Percentiles rank a stretch among this genome's conserved stretches.
phyloP scores from a whole-genome alignment of 768 basidiomycete species.

The Phylloporus sp. region DNA sequence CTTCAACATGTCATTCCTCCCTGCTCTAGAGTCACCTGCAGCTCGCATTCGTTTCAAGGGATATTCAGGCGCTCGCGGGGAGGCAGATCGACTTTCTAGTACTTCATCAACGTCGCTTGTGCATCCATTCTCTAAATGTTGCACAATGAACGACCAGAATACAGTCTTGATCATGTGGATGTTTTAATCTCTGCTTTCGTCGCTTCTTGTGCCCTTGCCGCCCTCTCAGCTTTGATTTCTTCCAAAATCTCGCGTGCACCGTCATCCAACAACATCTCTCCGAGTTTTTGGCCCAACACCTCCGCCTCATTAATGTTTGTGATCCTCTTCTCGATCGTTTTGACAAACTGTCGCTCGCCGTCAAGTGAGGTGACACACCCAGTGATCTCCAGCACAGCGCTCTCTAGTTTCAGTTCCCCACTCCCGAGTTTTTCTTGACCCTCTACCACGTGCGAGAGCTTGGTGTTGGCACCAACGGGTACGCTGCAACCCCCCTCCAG shows the following conservation, averaged over 20 bases:
- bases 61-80: slow-evolving; percentile 66
- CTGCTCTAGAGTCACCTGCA: slow-evolving; percentile 72
- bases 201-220: slow-evolving; percentile 42
- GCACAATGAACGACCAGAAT: slow-evolving; percentile 25
- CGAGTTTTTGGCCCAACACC: slow-evolving; percentile 62
- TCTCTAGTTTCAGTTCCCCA: slow-evolving; percentile 29
- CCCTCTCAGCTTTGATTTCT: slow-evolving; percentile 72
- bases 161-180: slow-evolving; percentile 11
- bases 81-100: slow-evolving; percentile 46
- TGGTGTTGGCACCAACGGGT: slow-evolving; percentile 79
- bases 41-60: slow-evolving; percentile 38
- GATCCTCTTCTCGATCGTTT: slow-evolving; percentile 53
- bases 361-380: slow-evolving; percentile 84
- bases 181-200: slow-evolving; percentile 23
- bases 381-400: slow-evolving; percentile 54
- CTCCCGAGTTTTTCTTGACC: slow-evolving; percentile 31
- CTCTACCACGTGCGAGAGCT: slow-evolving; percentile 33
- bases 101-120: slow-evolving; percentile 17
- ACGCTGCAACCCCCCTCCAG: slow-evolving; percentile 98
- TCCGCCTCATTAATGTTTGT: slow-evolving; percentile 57
- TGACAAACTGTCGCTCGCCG: slow-evolving; percentile 69
- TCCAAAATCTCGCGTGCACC: slow-evolving; percentile 82
- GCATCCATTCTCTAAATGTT: slow-evolving; percentile 7
- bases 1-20: slow-evolving; percentile 45
- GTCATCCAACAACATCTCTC: slow-evolving; percentile 53